These are phyloP conservation scores for Penicillium sp. DNA, from an alignment of 2,329 filamentous ascomycete species.

Conservation along the genomic window DNA sequence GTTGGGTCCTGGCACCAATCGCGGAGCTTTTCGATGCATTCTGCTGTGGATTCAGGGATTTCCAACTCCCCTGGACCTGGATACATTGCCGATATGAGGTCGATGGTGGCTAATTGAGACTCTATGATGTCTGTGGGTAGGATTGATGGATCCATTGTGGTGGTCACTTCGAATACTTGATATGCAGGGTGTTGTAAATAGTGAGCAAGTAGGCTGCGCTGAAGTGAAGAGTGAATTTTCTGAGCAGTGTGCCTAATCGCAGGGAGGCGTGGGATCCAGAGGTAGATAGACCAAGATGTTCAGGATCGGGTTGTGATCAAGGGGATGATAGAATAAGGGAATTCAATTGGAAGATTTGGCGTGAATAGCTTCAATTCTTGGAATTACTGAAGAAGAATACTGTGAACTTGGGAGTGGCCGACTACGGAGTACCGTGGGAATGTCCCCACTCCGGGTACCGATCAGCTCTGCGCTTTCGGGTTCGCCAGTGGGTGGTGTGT, in stretches of 20 bases:
- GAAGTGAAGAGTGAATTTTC: neutral
- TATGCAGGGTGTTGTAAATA: neutral
- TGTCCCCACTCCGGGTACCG: neutral
- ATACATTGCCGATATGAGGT: conserved; percentile 58
- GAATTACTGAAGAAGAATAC: neutral
- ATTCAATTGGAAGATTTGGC: neutral
- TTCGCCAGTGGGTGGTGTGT: neutral
- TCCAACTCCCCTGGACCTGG: conserved; percentile 45
- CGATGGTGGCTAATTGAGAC: conserved; percentile 52
- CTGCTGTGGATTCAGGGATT: conserved; percentile 36
- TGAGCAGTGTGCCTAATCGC: neutral
- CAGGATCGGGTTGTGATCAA: neutral
- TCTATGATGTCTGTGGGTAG: conserved; percentile 51
- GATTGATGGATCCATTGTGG: conserved; percentile 6
- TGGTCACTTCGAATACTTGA: conserved; percentile 15
- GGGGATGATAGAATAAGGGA: no score
- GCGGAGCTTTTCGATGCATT: conserved; percentile 30
- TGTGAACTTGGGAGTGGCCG: neutral
- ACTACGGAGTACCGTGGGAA: neutral
- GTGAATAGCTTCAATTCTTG: neutral
- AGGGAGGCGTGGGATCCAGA: neutral
- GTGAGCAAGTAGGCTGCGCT: neutral
- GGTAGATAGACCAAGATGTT: neutral
- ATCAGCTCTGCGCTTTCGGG: neutral
- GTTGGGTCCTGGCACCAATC: conserved; percentile 28